Conservation (phyloP, 2,329 filamentous ascomycete genomes). For the Hypoxylon sp. region DNA sequence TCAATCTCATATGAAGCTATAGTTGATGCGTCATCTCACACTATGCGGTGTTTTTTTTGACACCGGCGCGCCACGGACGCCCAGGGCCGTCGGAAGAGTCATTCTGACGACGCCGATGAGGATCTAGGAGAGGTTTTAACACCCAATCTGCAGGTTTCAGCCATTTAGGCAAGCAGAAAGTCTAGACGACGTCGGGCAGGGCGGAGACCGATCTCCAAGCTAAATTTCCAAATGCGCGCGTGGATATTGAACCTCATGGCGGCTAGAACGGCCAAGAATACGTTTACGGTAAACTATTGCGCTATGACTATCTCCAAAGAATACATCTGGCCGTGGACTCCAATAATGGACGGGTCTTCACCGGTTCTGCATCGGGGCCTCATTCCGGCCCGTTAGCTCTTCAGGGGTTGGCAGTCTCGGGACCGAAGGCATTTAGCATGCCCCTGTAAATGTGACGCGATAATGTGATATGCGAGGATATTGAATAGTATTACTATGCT, state of each 20-base stretch:
- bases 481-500: constrained; percentile 13
- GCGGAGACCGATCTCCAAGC: not conserved
- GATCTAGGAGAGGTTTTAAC: too few species aligned
- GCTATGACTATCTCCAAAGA: not conserved
- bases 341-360: not conserved
- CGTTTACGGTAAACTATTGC: not conserved
- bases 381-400: not conserved
- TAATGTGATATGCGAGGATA: not conserved
- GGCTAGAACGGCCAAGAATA: not conserved
- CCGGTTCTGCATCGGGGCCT: not conserved
- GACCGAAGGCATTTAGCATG: constrained; percentile 4
- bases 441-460: constrained; percentile 7
- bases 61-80: not conserved
- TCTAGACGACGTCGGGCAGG: not conserved
- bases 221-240: not conserved
- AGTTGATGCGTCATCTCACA: too few species aligned
- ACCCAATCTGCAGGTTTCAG: not conserved
- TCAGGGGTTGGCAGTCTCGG: constrained; percentile 2
- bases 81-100: not conserved
- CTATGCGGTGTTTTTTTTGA: too few species aligned
- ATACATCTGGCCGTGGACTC: not conserved
- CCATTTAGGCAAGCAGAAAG: not conserved
- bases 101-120: not conserved
- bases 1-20: not conserved
- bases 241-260: not conserved